Base-by-base conservation (phyloP, 2,329 filamentous ascomycete genomes). In the Botrytis byssoidea region DNA sequence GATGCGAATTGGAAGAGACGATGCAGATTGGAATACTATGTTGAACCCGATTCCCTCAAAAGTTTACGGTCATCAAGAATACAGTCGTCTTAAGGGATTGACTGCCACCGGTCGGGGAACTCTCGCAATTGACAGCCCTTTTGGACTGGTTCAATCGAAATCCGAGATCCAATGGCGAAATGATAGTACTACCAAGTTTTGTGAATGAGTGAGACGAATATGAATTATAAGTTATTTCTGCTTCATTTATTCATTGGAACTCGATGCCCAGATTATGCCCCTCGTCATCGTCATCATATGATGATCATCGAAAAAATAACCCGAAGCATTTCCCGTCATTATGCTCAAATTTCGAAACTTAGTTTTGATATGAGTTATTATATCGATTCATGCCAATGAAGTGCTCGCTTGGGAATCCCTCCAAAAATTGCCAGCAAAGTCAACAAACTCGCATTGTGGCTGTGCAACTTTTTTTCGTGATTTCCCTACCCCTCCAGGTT, bases 301-400 rank as follows among this genome's bases (percentile, higher is more conserved):
- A 55, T 40, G 32, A 67, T 51, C 32, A 40, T 29, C 46, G n/a
- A n/a, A 55, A 67, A 35, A 20, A 51, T n/a, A 40, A 70, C 29
- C 29, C 68, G 46, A 57, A 42, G 16, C 35, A 20, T 42, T 55
- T 55, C 16, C 46, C 29, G 5, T 48, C 65, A 55, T 65, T 51
- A 72, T 67, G 44, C 37, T 66, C n/a, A 71, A 35, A 32, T 55
- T 55, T 40, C 35, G 65, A 55, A 55, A 55, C 35, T 35, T 57
- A 55, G 48, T 68, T 55, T 57, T 22, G n/a, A 67, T 57, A 72
- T 72, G 48, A 67, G 42, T 57, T 37, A 35, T 32, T 59, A 37
- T 59, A 72, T 68, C 63, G 61, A 72, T 68, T 72, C 71, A 72
- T 72, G 71, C 63, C 40, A 22, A 60, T 22, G 25, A 32, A 51